Percentiles rank a stretch among this genome's conserved stretches.
phyloP scores from a whole-genome alignment of 1,139 yeast genomes.

The Citeromyces hawaiiensis region DNA sequence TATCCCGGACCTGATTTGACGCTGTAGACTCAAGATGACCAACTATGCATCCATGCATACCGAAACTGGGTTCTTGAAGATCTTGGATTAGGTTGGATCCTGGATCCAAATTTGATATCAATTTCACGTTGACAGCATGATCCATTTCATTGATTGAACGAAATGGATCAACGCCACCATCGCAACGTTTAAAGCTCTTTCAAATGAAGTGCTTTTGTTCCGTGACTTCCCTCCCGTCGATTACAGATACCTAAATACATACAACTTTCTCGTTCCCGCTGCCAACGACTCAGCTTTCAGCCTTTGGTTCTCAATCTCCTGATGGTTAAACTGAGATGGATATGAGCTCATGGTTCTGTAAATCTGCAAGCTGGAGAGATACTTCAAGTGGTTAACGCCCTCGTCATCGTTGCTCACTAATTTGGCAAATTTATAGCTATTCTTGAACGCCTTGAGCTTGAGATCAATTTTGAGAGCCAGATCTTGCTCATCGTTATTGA shows the following conservation, averaged over 20 bases:
- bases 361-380: conserved; percentile 2
- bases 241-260: neutral
- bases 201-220: no score
- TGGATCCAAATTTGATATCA: no score
- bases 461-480: neutral
- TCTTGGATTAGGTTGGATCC: no score
- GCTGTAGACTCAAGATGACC: no score
- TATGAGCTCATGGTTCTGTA: conserved; percentile 3
- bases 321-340: conserved; percentile 2
- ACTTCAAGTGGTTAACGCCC: neutral
- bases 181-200: no score
- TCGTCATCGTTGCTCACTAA: neutral
- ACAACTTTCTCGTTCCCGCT: neutral
- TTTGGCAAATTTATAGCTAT: conserved; percentile 1
- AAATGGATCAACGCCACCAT: no score
- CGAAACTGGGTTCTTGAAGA: no score
- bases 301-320: conserved; percentile 2
- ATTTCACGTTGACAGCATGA: no score
- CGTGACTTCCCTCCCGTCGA: neutral
- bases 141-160: no score
- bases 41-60: no score
- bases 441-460: neutral
- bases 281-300: conserved; percentile 2
- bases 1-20: no score
- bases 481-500: neutral